Evolutionary conservation across 805 yeast genomes (phyloP).

Genomic region (Starmerella geochares): DNA sequence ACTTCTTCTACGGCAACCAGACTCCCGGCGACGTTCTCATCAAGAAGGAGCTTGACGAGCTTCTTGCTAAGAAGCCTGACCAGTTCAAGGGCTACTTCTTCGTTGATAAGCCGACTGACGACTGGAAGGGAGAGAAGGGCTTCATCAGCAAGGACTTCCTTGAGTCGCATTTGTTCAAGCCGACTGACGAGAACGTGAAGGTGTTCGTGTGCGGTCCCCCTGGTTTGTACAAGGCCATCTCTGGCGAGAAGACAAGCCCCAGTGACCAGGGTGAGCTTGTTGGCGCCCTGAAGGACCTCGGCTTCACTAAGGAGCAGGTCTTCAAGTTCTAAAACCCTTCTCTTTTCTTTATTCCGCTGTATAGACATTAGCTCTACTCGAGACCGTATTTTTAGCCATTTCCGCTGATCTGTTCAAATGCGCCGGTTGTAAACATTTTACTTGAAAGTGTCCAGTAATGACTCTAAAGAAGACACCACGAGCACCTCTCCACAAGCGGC

Average conservation of each 20-base stretch:
- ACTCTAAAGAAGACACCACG: too few relatives aligned
- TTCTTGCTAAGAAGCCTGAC: conserved; percentile 59
- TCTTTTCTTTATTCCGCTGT: neutral
- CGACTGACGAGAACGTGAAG: conserved; percentile 54
- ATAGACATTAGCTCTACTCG: neutral
- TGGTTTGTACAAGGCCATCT: conserved; percentile 72
- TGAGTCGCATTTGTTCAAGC: conserved; percentile 48
- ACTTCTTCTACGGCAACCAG: conserved; percentile 69
- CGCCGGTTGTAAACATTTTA: too few relatives aligned
- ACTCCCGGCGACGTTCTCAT: conserved; percentile 71
- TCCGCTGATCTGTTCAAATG: too few relatives aligned
- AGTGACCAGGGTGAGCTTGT: conserved; percentile 88
- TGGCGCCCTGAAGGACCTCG: conserved; percentile 81
- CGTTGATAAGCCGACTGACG: conserved; percentile 45
- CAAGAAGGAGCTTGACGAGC: conserved; percentile 61
- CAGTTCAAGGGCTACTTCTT: conserved; percentile 72
- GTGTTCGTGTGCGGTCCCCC: conserved; percentile 96
- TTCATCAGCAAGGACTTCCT: conserved; percentile 69
- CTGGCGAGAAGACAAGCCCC: conserved; percentile 78
- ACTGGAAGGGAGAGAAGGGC: conserved; percentile 39
- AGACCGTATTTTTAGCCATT: too few relatives aligned
- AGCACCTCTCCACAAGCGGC: too few relatives aligned
- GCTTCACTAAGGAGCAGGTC: conserved; percentile 76
- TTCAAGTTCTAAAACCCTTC: conserved; percentile 56
- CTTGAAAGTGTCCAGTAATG: too few relatives aligned